Percentiles rank a stretch among this genome's conserved stretches.
Evolutionary conservation across 1,284 basidiomycete species (phyloP).

Genomic region (Cryptococcus sp.): DNA sequence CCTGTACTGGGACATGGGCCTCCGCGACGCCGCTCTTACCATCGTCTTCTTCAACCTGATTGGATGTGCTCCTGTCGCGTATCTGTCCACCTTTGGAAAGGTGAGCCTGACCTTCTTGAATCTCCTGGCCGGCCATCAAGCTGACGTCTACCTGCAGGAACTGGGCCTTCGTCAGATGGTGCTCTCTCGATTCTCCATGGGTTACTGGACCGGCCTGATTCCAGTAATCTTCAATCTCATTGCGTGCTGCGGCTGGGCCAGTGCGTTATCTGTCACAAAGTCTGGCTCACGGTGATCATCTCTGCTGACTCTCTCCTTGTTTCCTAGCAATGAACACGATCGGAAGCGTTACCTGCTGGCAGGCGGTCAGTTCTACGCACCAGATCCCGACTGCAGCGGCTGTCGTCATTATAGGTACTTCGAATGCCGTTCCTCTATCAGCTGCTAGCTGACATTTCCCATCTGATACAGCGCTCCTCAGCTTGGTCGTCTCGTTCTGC

Average conservation of each 20-base stretch:
- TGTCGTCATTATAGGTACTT: slow-evolving; percentile 5
- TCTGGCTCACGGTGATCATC: too few relatives aligned
- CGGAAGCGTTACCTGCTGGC: neutral
- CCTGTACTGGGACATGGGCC: neutral
- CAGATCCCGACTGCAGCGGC: slow-evolving; percentile 1
- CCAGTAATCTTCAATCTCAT: slow-evolving; percentile 4
- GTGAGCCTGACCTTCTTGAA: slow-evolving; percentile 28
- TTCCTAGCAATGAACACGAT: slow-evolving; percentile 4
- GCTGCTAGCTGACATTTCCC: too few relatives aligned
- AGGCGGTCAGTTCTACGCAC: neutral
- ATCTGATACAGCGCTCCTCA: neutral
- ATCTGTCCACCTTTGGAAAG: slow-evolving; percentile 69
- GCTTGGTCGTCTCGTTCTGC: slow-evolving; percentile 32
- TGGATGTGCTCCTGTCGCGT: slow-evolving; percentile 22
- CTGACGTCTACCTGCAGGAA: slow-evolving; percentile 29
- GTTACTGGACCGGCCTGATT: slow-evolving; percentile 8
- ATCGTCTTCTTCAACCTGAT: slow-evolving; percentile 23
- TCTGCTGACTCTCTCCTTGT: too few relatives aligned
- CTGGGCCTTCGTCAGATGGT: slow-evolving; percentile 81
- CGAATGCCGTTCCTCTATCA: neutral
- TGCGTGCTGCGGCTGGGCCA: slow-evolving; percentile 5
- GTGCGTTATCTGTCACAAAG: neutral
- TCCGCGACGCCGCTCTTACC: slow-evolving; percentile 6
- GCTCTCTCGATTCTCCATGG: slow-evolving; percentile 70
- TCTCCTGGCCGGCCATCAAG: neutral